Conservation (phyloP, 1,139 yeast species). For the Pichia inconspicua region DNA sequence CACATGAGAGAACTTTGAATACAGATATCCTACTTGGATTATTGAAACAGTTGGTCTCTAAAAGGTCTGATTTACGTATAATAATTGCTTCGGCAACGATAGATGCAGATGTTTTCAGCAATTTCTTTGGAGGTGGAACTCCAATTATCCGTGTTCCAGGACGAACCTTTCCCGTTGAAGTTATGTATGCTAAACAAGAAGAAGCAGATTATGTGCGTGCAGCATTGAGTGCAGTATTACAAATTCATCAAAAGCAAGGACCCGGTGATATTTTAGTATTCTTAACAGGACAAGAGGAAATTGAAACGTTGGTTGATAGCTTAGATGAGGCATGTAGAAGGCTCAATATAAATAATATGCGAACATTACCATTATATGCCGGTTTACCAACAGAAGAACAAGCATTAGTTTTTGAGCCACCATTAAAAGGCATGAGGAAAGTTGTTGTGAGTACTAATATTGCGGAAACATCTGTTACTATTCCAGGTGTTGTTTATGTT, state of each 20-base stretch:
- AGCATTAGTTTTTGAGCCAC: conserved; percentile 74
- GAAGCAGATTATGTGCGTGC: conserved; percentile 88
- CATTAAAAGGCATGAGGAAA: conserved; percentile 71
- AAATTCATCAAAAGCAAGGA: conserved; percentile 62
- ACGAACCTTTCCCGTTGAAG: conserved; percentile 79
- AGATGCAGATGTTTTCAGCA: conserved; percentile 78
- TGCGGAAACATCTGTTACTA: conserved; percentile 94
- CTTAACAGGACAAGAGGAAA: conserved; percentile 91
- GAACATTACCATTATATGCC: conserved; percentile 76
- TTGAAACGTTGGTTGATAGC: conserved; percentile 65
- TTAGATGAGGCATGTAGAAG: not conserved
- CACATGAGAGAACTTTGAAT: conserved; percentile 90
- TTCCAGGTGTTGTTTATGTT: conserved; percentile 83
- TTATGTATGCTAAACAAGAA: conserved; percentile 77
- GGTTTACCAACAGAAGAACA: conserved; percentile 83
- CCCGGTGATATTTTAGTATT: conserved; percentile 88
- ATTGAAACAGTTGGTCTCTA: conserved; percentile 58
- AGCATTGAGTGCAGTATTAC: conserved; percentile 74
- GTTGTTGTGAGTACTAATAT: conserved; percentile 93
- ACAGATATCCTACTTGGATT: conserved; percentile 86
- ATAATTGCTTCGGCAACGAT: conserved; percentile 91
- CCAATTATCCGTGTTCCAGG: conserved; percentile 90
- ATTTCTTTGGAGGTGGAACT: conserved; percentile 61
- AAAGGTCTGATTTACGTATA: conserved; percentile 62
- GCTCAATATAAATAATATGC: not conserved